Conservation (phyloP, 1,139 yeast genomes). For the Wickerhamomyces sp. region DNA sequence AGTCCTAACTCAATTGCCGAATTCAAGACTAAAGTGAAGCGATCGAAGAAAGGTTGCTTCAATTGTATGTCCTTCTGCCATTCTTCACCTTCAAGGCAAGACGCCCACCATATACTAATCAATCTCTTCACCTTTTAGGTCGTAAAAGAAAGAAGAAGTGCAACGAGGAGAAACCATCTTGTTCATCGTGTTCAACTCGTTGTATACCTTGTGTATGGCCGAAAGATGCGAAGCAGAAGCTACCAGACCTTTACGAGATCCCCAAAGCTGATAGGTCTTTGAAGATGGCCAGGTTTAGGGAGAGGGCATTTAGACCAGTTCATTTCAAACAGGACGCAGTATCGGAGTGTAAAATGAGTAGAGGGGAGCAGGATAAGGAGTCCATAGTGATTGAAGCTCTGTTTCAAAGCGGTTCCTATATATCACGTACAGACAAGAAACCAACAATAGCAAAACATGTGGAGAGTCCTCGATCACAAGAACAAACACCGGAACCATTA, state of each 20-base stretch:
- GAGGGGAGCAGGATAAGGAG: too few species aligned
- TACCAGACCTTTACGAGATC: constrained; percentile 26
- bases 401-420: too few species aligned
- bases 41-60: constrained; percentile 41
- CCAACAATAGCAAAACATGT: too few species aligned
- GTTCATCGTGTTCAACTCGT: constrained; percentile 36
- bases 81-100: not conserved
- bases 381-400: too few species aligned
- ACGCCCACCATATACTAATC: too few species aligned
- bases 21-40: constrained; percentile 13
- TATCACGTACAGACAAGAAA: not conserved
- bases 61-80: constrained; percentile 27
- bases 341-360: too few species aligned
- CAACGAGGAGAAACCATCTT: constrained; percentile 36
- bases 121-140: too few species aligned
- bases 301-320: constrained; percentile 3
- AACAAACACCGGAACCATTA: not conserved
- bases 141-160: constrained; percentile 47
- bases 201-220: constrained; percentile 40
- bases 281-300: constrained; percentile 7
- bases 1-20: too few species aligned
- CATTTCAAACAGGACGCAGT: not conserved
- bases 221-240: constrained; percentile 24
- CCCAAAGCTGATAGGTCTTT: constrained; percentile 14
- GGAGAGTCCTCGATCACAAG: too few species aligned